A percentile compares a stretch with the other conserved stretches of the same genome.
Conservation (phyloP, 495 filamentous ascomycete species). For the Hypoxylon subgilvum region DNA sequence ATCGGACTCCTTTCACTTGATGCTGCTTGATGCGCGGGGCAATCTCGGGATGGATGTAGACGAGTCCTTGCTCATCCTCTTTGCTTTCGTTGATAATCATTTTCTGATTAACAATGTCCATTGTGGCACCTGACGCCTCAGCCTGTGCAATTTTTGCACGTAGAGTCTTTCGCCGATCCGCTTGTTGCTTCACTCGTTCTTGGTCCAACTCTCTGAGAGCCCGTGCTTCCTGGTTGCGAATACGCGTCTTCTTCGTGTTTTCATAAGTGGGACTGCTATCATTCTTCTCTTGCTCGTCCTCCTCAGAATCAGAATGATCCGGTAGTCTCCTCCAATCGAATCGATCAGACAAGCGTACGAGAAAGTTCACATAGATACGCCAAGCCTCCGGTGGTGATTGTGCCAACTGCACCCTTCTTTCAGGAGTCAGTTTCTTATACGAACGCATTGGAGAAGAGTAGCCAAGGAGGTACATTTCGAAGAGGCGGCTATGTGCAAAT, state of each 20-base stretch:
- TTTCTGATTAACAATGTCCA: slow-evolving; percentile 31
- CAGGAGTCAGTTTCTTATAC: slow-evolving; percentile 19
- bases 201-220: slow-evolving; percentile 55
- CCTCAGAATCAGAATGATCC: neutral
- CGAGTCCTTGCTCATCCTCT: slow-evolving; percentile 58
- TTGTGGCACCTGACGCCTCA: slow-evolving; percentile 43
- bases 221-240: slow-evolving; percentile 55
- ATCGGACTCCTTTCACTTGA: slow-evolving; percentile 74
- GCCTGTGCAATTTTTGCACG: slow-evolving; percentile 44
- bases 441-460: no score
- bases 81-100: slow-evolving; percentile 78
- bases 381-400: neutral
- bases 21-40: slow-evolving; percentile 59
- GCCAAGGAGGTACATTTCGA: slow-evolving; percentile 31
- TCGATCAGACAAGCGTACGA: slow-evolving; percentile 28
- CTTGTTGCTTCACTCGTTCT: slow-evolving; percentile 52
- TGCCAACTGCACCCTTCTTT: neutral
- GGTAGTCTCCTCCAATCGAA: slow-evolving; percentile 26
- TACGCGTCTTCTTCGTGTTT: slow-evolving; percentile 51
- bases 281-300: neutral
- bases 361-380: slow-evolving; percentile 11
- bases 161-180: slow-evolving; percentile 56
- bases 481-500: slow-evolving; percentile 28
- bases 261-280: neutral
- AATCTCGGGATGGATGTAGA: slow-evolving; percentile 58